A percentile compares a stretch with the other conserved stretches of the same genome.
Conservation (phyloP, 192 early-diverging fungal species). For the Diversispora epigaea region DNA sequence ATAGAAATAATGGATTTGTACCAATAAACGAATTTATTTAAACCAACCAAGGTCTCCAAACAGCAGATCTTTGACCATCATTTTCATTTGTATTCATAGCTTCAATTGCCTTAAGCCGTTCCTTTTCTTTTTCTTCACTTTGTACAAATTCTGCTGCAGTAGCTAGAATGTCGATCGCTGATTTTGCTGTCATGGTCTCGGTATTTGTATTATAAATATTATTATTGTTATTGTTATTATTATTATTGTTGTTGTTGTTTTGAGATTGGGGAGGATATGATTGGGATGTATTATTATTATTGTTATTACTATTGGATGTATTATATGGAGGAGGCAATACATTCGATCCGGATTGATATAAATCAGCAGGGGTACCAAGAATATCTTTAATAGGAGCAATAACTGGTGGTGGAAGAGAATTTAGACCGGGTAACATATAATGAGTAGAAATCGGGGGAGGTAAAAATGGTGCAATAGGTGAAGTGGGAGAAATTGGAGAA, state of each 20-base stretch:
- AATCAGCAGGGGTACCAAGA: not conserved
- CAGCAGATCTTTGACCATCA: not conserved
- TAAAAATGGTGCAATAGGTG: slow-evolving; percentile 10
- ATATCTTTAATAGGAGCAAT: slow-evolving; percentile 18
- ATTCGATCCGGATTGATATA: not conserved
- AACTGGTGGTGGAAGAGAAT: not conserved
- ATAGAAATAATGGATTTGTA: no score
- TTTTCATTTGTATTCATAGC: not conserved
- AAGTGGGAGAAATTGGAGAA: not conserved
- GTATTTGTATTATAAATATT: no score
- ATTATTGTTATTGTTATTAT: no score
- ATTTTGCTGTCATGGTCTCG: not conserved
- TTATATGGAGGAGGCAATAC: not conserved
- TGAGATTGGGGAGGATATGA: no score
- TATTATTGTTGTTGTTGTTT: no score
- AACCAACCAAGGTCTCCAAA: slow-evolving; percentile 21
- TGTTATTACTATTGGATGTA: not conserved
- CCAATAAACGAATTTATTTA: no score
- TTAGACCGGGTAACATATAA: slow-evolving; percentile 9
- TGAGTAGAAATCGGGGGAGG: slow-evolving; percentile 8
- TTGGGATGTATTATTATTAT: not conserved
- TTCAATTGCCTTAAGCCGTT: not conserved
- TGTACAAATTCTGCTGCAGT: slow-evolving; percentile 45
- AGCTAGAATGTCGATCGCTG: slow-evolving; percentile 40
- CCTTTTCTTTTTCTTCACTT: slow-evolving; percentile 37